A percentile compares a stretch with the other conserved stretches of the same genome.
These are phyloP conservation scores for Neurospora sp. DNA, from an alignment of 2,329 filamentous ascomycete species.

Conservation along the genomic window DNA sequence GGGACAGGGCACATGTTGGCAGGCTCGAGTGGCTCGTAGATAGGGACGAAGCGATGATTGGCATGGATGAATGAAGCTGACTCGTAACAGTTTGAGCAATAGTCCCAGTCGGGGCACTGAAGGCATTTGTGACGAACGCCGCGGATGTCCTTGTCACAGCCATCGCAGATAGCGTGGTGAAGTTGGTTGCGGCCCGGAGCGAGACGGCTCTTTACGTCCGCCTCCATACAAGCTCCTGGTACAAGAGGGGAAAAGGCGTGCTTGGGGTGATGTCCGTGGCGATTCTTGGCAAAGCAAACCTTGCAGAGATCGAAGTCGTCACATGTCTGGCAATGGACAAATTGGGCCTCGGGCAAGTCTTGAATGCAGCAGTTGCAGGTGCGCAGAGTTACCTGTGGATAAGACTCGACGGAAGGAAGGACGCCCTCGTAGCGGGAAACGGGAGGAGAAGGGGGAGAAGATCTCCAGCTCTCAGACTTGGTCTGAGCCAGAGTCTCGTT, in stretches of 20 bases:
- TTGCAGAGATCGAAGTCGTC: conserved; percentile 91
- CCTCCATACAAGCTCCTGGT: conserved; percentile 49
- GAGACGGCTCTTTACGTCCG: conserved; percentile 57
- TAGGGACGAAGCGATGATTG: conserved; percentile 75
- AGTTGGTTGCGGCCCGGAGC: conserved; percentile 67
- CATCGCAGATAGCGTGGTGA: conserved; percentile 89
- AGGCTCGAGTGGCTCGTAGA: conserved; percentile 60
- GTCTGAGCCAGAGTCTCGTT: background rate
- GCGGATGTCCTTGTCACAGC: conserved; percentile 78
- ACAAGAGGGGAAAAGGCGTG: conserved; percentile 68
- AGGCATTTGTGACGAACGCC: conserved; percentile 95
- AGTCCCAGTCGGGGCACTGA: conserved; percentile 96
- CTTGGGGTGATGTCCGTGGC: conserved; percentile 83
- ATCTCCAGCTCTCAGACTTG: background rate
- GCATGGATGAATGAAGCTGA: conserved; percentile 62
- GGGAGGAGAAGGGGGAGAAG: background rate
- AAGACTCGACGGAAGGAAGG: background rate
- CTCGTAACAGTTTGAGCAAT: conserved; percentile 66
- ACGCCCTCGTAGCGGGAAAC: background rate
- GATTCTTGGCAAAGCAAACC: conserved; percentile 61
- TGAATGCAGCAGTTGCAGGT: conserved; percentile 60
- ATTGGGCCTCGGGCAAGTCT: conserved; percentile 66
- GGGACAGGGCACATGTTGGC: conserved; percentile 19
- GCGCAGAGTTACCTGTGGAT: conserved; percentile 32
- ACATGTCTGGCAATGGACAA: conserved; percentile 77